Evolutionary conservation across 2,329 filamentous ascomycete genomes (phyloP), one percentile per base, ranked within the genome.

Genomic region (Emmonsiellopsis sp.): DNA sequence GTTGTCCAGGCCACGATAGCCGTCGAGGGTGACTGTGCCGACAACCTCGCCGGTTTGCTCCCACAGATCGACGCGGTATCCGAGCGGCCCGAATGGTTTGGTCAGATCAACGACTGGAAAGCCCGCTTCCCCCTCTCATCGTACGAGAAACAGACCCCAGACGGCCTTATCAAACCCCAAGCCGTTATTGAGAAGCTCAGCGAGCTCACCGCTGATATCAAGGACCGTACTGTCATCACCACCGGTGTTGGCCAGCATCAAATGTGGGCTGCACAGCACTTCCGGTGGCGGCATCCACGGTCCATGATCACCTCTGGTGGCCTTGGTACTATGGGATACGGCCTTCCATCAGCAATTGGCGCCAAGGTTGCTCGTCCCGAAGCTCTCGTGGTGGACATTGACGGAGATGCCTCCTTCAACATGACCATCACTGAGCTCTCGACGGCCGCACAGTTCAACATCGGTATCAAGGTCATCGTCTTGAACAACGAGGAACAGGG

Each of bases 231-330:
- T 31, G 84, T 95, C 67, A 95, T 98, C 67, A 76, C 90, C 2
- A 97, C 92, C 2, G 93, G 92, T 72, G 93, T 97, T 8, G 93
- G 93, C 42, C 93, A 97, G 73, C 92, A 97, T 76, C 92, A 98
- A 73, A 97, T 97, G 93, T 97, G 92, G 93, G 81, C 88, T 30
- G 93, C 91, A 4, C 92, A 97, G 76, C 91, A 95, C 77, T 97
- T 90, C 83, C 83, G 90, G 64, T 97, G 93, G 92, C 82, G 89
- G 59, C 76, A 90, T 65, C 92, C 93, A 34, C 85, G 93, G 61
- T 88, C 87, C 58, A 94, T 97, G 87, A 87, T 98, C 74, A 96
- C 92, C 34, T 96, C 91, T 1, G 93, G 93, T 70, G 93, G 93
- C 68, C 83, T 97, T 15, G 90, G 91, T 57, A 94, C 89, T 15